Conservation (phyloP, 2,329 filamentous ascomycete genomes). For the Cercospora zeina region DNA sequence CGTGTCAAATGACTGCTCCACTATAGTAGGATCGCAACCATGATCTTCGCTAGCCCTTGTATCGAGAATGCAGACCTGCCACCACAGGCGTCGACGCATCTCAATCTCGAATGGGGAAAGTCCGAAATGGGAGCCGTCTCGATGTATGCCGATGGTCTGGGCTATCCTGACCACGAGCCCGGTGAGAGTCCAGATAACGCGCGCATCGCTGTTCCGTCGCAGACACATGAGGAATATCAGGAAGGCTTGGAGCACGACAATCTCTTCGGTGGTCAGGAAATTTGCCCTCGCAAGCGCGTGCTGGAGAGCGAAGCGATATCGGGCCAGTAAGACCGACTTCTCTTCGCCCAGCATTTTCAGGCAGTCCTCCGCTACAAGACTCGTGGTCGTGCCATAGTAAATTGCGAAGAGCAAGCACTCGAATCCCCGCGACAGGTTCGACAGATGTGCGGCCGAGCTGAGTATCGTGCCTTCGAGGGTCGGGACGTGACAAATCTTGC, state of each 20-base stretch:
- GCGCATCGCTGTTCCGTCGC: constrained; percentile 53
- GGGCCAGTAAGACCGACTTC: constrained; percentile 51
- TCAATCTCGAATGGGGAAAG: constrained; percentile 62
- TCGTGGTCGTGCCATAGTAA: constrained; percentile 61
- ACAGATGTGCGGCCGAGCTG: constrained; percentile 60
- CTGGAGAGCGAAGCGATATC: constrained; percentile 64
- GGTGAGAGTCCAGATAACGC: constrained; percentile 60
- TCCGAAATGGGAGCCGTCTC: constrained; percentile 58
- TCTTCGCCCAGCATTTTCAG: constrained; percentile 53
- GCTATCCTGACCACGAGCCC: constrained; percentile 61
- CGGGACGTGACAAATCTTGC: constrained; percentile 71
- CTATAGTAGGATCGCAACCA: constrained; percentile 62
- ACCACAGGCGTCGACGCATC: constrained; percentile 61
- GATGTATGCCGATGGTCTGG: constrained; percentile 61
- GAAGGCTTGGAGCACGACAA: constrained; percentile 63
- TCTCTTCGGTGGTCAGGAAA: constrained; percentile 62
- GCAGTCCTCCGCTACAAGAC: constrained; percentile 53
- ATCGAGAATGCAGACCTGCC: constrained; percentile 61
- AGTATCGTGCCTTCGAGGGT: constrained; percentile 63
- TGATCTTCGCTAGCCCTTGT: constrained; percentile 63
- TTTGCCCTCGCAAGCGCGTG: constrained; percentile 64
- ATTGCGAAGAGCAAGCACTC: constrained; percentile 64
- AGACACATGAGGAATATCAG: constrained; percentile 61
- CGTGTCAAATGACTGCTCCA: constrained; percentile 61
- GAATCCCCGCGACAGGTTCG: constrained; percentile 58